Conservation (phyloP, 73 alveolate genomes). For the Tetrahymena borealis region DNA sequence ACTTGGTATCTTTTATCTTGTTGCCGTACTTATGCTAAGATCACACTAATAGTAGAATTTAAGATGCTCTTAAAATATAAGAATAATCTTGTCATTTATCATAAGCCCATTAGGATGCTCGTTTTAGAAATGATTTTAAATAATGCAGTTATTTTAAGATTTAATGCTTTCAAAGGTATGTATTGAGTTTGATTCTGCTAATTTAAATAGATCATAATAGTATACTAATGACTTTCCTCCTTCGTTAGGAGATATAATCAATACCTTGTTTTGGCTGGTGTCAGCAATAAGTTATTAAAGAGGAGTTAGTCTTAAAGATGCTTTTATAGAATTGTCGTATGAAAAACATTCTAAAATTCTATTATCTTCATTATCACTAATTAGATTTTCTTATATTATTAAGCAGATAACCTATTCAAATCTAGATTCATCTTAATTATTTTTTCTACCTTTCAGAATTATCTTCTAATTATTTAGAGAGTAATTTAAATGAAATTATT, state of each 20-base stretch:
- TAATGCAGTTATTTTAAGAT: neutral
- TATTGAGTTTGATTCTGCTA: neutral
- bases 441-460: too few species aligned
- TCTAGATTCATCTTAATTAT: neutral
- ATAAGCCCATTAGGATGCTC: neutral
- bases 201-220: neutral
- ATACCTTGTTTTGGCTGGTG: neutral
- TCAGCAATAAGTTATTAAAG: neutral
- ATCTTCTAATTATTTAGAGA: too few species aligned
- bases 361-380: neutral
- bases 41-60: neutral
- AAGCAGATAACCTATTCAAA: neutral
- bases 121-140: neutral
- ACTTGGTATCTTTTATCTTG: neutral
- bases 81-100: neutral
- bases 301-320: neutral
- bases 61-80: neutral
- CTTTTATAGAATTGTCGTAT: neutral
- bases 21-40: neutral
- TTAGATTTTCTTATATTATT: neutral
- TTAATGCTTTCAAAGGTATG: neutral
- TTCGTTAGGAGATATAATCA: neutral
- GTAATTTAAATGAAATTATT: too few species aligned
- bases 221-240: neutral
- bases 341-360: neutral